Evolutionary conservation across 2,329 filamentous ascomycete genomes (phyloP), one percentile per base, ranked within the genome.

Genomic region (Penicillium sp.): DNA sequence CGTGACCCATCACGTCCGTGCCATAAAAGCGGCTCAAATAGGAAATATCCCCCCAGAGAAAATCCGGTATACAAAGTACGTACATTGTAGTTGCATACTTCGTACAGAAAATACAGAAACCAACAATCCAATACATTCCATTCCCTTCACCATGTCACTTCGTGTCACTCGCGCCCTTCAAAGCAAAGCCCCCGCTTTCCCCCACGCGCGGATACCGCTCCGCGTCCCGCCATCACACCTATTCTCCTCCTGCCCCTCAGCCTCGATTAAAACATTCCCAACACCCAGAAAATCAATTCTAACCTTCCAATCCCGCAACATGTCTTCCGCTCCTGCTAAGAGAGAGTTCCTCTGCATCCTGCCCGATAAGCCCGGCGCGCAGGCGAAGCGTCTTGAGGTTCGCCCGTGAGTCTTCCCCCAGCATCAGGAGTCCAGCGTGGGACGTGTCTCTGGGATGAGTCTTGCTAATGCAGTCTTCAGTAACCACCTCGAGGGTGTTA

Each of bases 301-400:
- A 27, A 19, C 5, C 25, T 40, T 55, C 31, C 52, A 60, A 34
- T n/a, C 34, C 5, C 62, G 63, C 62, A 65, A 57, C 13, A 68
- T 68, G 63, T 63, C 65, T 34, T 55, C 68, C 21, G 49, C 65
- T 11, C 60, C 70, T 46, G 66, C 70, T 47, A 82, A 81, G 69
- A 81, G 77, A 59, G 86, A 90, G 72, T 91, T 86, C 79, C 81
- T 91, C 38, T 86, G 87, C 65, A 79, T 91, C 57, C 70, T 90
- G 38, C 88, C 86, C 13, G 88, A 91, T 72, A 83, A 85, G 72
- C 81, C 85, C 2, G 85, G 82, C 40, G 78, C 74, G 21, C 75
- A 81, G 58, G 79, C 80, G 62, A 88, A 87, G 79, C 79, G 88
- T 53, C 75, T 89, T 27, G 82, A 85, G 63, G 70, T 69, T 39